These are phyloP conservation scores for Plantago rigida DNA, from an alignment of 305 asterid species.

Conservation along the genomic window DNA sequence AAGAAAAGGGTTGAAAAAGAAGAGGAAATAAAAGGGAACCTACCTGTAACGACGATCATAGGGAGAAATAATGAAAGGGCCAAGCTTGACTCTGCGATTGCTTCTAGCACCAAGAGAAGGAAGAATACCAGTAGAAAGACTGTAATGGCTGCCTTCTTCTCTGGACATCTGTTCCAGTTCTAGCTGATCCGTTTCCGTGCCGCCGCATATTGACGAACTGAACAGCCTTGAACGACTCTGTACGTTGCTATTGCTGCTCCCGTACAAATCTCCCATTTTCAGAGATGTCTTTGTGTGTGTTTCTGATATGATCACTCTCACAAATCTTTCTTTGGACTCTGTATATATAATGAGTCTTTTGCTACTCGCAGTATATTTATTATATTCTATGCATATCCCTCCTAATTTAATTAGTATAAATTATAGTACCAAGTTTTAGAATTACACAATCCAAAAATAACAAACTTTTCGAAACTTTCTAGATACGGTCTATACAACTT, in stretches of 20 bases:
- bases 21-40: neutral
- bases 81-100: constrained; percentile 65
- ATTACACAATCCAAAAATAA: too few species aligned
- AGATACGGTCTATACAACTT: too few species aligned
- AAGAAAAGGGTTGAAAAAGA: neutral
- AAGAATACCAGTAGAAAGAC: constrained; percentile 68
- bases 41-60: constrained; percentile 79
- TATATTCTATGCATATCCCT: too few species aligned
- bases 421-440: too few species aligned
- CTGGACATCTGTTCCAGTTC: constrained; percentile 74
- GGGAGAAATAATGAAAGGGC: constrained; percentile 51
- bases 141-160: constrained; percentile 81
- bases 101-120: constrained; percentile 96
- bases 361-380: too few species aligned
- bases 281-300: too few species aligned
- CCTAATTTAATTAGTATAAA: too few species aligned
- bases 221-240: constrained; percentile 21
- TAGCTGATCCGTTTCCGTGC: constrained; percentile 31
- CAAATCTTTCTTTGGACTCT: too few species aligned
- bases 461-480: too few species aligned
- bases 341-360: too few species aligned
- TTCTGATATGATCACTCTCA: too few species aligned
- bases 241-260: constrained; percentile 7
- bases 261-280: constrained; percentile 29
- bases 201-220: constrained; percentile 62